Base-by-base conservation (phyloP, 2,329 filamentous ascomycete species). In the Pochonia chlamydosporia region DNA sequence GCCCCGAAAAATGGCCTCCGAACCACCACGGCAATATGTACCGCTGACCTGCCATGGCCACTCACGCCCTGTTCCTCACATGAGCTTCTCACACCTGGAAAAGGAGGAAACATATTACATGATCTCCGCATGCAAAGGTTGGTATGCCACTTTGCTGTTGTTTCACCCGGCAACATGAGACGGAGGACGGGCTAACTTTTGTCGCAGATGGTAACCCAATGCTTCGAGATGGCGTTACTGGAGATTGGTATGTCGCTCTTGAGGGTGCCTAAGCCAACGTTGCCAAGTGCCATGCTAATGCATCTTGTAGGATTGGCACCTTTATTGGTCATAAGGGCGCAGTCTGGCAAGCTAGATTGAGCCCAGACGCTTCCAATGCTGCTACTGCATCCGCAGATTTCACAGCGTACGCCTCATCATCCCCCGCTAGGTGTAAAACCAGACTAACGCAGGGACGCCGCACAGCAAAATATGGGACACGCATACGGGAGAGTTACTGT, bases 311-410 rank as follows among this genome's bases (percentile, higher is more conserved):
- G 88, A 97, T 97, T 58, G 93, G 93, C 42, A 97, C 93, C 31
- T 97, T 97, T 64, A 85, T 99, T 59, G 93, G 93, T 35, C 93
- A 99, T 74, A 97, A 99, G 71, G 93, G 93, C 53, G 93, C 93
- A 31, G 92, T 97, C 50, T 99, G 93, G 90, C 91, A 96, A 71
- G 89, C 91, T 46, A 82, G 91, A 58, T 77, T 99, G 30, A 96
- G 90, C 45, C 84, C 88, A 18, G 90, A 97, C 69, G 89, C 90
- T 36, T 83, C 82, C 23, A 84, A 90, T 41, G 92, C 93, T 48
- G 93, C 91, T 9, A 97, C 95, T 28, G 93, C 89, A 40, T 95
- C 91, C 43, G 93, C 93, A 43, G 93, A 99, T 66, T 99, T 99
- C 66, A 93, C 89, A 48, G 89, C 89, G 87, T 91, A 75, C 62